Evolutionary conservation across 2,329 filamentous ascomycete species (phyloP).

Genomic region (Hawksworthiomyces lignivorus): DNA sequence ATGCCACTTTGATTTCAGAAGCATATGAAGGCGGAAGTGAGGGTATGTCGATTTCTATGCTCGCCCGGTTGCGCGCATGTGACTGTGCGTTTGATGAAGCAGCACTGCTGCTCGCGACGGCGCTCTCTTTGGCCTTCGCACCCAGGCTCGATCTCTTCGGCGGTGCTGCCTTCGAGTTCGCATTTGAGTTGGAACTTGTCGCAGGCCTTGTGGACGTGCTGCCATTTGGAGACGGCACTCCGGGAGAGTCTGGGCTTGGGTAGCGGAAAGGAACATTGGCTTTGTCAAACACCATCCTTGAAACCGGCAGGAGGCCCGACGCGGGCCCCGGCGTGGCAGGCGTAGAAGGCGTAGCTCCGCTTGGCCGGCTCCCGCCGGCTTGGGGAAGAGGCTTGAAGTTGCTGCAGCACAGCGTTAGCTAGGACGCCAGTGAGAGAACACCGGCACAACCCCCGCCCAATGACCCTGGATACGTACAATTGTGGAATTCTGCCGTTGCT

Average conservation of each 20-base stretch:
- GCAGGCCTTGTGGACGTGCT: conserved; percentile 10
- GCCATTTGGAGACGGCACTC: conserved; percentile 3
- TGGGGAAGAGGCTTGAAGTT: conserved; percentile 49
- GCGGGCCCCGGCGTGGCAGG: conserved; percentile 25
- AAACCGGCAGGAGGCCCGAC: conserved; percentile 42
- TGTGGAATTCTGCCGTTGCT: conserved; percentile 64
- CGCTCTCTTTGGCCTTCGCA: conserved; percentile 8
- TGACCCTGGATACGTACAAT: conserved; percentile 41
- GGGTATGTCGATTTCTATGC: conserved; percentile 41
- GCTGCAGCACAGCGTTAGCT: conserved; percentile 27
- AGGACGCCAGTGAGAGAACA: too few relatives aligned
- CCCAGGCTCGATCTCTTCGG: conserved; percentile 20
- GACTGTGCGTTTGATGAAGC: conserved; percentile 21
- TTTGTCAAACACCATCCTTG: conserved; percentile 39
- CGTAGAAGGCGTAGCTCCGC: conserved; percentile 7
- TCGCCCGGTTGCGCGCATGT: conserved; percentile 28
- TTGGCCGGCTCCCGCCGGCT: conserved; percentile 18
- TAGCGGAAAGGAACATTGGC: conserved; percentile 33
- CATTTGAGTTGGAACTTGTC: conserved; percentile 22
- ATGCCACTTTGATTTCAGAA: background rate
- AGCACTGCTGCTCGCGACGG: conserved; percentile 5
- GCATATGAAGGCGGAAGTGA: conserved; percentile 12
- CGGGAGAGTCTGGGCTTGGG: conserved; percentile 28
- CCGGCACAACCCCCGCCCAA: too few relatives aligned
- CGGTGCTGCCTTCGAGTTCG: conserved; percentile 19